Evolutionary conservation across 2,329 filamentous ascomycete genomes (phyloP), one percentile per base, ranked within the genome.

Genomic region (Sarocladium kiliense): DNA sequence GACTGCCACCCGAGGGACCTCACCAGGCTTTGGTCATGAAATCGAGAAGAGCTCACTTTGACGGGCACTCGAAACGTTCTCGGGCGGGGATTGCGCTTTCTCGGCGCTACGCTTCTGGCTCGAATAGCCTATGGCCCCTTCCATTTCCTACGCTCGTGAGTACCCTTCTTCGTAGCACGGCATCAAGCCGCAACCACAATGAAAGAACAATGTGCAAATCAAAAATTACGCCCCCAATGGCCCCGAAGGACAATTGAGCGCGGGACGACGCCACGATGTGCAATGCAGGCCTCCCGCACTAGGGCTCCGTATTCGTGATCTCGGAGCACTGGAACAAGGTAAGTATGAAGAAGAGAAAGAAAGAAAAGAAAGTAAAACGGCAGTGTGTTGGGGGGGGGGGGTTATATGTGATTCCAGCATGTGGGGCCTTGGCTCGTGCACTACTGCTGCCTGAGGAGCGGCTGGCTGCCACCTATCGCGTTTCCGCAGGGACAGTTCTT

Each of bases 141-240:
- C n/a, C n/a, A n/a, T n/a, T n/a, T n/a, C n/a, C n/a, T n/a, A n/a
- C n/a, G n/a, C n/a, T n/a, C n/a, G n/a, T n/a, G n/a, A n/a, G n/a
- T n/a, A n/a, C n/a, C 69, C 73, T 75, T 77, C 75, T 66, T 77
- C 72, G 63, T 70, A 67, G 57, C 71, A 63, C 63, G 64, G 67
- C 68, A 36, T 54, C 66, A 57, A 65, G 66, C 69, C 66, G 62
- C 57, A 58, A 62, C 55, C 55, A 73, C 59, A 72, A 77, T 72
- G 75, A 77, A 77, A 77, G 72, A 60, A 44, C n/a, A 10, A 3
- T 53, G 55, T 30, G 54, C n/a, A 69, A 63, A 77, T 69, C 74
- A 76, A 77, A 76, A 77, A 75, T 76, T 77, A 47, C 71, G 66
- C 71, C 69, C 68, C 70, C 74, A 71, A 77, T 74, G 76, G 75